Evolutionary conservation across 441 rosid genomes (phyloP).

Genomic region (Arabidopsis hybrid): DNA sequence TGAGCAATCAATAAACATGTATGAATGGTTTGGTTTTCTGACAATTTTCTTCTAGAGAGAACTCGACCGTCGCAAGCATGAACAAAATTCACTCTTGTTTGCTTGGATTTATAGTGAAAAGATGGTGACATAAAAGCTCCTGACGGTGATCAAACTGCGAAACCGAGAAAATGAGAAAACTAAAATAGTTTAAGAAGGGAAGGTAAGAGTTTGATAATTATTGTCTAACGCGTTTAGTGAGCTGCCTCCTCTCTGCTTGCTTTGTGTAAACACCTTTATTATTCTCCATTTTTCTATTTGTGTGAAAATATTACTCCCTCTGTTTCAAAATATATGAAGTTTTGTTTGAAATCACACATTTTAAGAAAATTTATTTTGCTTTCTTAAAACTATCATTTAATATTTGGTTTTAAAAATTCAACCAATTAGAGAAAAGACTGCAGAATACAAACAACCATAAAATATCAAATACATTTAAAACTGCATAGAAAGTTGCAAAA

Average conservation of each 20-base stretch:
- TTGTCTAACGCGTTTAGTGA: slow-evolving; percentile 1
- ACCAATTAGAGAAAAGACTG: no score
- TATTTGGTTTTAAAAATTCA: no score
- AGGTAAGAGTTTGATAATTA: slow-evolving; percentile 17
- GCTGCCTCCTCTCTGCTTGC: slow-evolving; percentile 12
- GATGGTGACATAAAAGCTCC: slow-evolving; percentile 1
- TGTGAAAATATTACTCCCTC: background rate
- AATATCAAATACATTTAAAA: no score
- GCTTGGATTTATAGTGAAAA: background rate
- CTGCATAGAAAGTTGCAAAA: no score
- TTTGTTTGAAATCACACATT: no score
- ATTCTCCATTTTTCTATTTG: background rate
- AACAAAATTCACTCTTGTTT: background rate
- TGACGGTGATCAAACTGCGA: background rate
- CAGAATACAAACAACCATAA: no score
- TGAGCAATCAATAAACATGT: background rate
- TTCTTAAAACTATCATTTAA: no score
- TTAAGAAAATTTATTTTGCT: no score
- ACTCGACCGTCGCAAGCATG: background rate
- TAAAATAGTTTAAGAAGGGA: slow-evolving; percentile 10
- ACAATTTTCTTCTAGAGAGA: background rate
- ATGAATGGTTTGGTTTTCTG: background rate
- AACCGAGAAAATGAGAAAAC: background rate
- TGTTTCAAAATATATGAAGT: no score
- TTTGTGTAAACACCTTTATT: background rate